Conservation (phyloP, 2,329 filamentous ascomycete species). For the Aspergillus sp. region DNA sequence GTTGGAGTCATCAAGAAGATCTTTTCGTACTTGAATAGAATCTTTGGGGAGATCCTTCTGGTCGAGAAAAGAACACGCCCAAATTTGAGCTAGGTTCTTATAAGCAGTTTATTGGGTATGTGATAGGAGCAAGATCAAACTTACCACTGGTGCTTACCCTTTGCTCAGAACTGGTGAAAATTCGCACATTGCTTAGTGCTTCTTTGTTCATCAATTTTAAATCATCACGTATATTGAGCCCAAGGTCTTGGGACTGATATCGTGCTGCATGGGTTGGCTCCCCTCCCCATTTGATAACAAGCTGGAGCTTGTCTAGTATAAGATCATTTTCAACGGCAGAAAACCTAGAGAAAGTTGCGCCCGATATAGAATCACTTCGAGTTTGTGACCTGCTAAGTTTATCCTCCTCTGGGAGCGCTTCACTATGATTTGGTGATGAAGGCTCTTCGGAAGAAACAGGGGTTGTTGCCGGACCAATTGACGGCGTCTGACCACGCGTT, state of each 20-base stretch:
- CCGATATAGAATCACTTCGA: conserved; percentile 79
- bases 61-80: conserved; percentile 82
- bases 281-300: conserved; percentile 98
- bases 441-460: conserved; percentile 16
- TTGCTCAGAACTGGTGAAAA: conserved; percentile 93
- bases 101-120: too few species aligned
- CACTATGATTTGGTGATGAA: conserved; percentile 14
- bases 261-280: conserved; percentile 96
- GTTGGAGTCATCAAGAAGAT: conserved; percentile 93
- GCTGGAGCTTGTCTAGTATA: conserved; percentile 89
- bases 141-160: conserved; percentile 79
- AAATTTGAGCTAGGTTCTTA: conserved; percentile 69
- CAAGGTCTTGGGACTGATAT: conserved; percentile 92
- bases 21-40: conserved; percentile 86
- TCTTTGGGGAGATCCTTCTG: conserved; percentile 80
- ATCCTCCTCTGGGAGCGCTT: conserved; percentile 20
- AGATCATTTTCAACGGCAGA: conserved; percentile 90
- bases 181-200: conserved; percentile 83
- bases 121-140: conserved; percentile 11
- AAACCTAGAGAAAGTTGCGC: conserved; percentile 87
- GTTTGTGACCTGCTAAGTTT: conserved; percentile 48
- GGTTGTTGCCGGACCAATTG: conserved; percentile 10
- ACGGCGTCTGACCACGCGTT: conserved; percentile 24
- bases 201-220: conserved; percentile 88
- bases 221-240: conserved; percentile 93